phyloP scores from a whole-genome alignment of 257 asterid species.

The Parsonsia alboflavescens region DNA sequence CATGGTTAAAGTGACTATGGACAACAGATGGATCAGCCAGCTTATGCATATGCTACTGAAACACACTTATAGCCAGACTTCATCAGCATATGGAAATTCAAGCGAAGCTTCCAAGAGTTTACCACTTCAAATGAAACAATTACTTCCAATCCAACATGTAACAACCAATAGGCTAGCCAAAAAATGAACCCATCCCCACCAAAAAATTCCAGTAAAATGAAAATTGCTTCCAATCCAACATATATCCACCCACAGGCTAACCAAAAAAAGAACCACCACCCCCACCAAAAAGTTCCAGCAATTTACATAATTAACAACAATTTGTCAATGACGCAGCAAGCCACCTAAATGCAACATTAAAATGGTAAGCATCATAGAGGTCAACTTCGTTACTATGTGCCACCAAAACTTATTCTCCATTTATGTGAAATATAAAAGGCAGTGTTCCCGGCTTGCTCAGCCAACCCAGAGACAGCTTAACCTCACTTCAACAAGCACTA shows the following conservation, averaged over 20 bases:
- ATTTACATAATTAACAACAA: background rate
- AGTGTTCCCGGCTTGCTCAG: background rate
- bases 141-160: constrained; percentile 13
- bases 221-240: constrained; percentile 12
- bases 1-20: background rate
- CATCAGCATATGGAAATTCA: constrained; percentile 1
- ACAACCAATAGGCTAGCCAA: background rate
- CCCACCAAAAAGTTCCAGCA: background rate
- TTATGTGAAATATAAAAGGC: background rate
- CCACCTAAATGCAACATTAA: constrained; percentile 5
- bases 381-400: background rate
- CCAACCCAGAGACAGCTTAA: background rate
- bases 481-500: background rate
- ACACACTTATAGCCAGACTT: background rate
- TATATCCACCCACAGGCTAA: constrained; percentile 1
- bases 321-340: constrained; percentile 5
- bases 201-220: background rate
- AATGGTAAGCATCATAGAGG: background rate
- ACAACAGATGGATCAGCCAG: background rate
- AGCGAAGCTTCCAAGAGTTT: constrained; percentile 17
- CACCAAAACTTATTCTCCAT: constrained; percentile 5
- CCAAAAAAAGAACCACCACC: background rate
- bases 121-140: constrained; percentile 22
- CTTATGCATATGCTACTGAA: constrained; percentile 2
- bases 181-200: background rate